Evolutionary conservation across 768 basidiomycete species (phyloP), one percentile per base, ranked within the genome.

Genomic region (Pleurotus djamor): DNA sequence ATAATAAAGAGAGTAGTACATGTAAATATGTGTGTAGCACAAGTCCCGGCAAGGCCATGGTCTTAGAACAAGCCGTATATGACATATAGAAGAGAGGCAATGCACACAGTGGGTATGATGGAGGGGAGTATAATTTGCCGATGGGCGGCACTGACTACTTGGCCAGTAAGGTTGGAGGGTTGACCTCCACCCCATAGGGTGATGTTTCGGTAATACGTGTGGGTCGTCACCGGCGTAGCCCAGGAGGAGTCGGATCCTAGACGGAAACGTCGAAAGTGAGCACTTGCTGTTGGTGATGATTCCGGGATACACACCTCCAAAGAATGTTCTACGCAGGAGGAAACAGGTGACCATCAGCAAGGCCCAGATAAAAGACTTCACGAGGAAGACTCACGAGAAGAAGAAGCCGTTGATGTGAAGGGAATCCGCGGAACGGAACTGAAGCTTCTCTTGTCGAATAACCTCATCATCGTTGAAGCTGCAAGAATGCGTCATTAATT

Each of bases 181-280:
- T 73, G 62, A 0, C 76, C 77, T 60, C 83, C 78, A 17, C 81
- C 88, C 79, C 82, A 91, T 37, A 92, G 70, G 49, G 77, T 76
- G 57, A 94, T 77, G 69, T 92, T 89, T 62, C 89, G 85, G 77
- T 83, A 94, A 70, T 89, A 94, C 0, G 87, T 86, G 66, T 88
- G 83, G 5, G 86, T 84, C 0, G 81, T 82, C 4, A 77, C 71
- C 4, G 88, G 83, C 0, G 91, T 86, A 21, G 88, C 88, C 89
- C 89, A 95, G 37, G 80, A 80, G 4, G 74, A 59, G 66, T 95
- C 89, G 60, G 79, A 79, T 21, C 88, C 86, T 83, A 63, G 44
- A 60, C 36, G 48, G 49, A 21, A 57, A 50, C 14, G 60, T 71
- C 52, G 14, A n/a, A 35, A 28, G n/a, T 28, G 21, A 28, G 21